Evolutionary conservation across 352 stramenopile species (phyloP).

Genomic region (Pythium volutum): DNA sequence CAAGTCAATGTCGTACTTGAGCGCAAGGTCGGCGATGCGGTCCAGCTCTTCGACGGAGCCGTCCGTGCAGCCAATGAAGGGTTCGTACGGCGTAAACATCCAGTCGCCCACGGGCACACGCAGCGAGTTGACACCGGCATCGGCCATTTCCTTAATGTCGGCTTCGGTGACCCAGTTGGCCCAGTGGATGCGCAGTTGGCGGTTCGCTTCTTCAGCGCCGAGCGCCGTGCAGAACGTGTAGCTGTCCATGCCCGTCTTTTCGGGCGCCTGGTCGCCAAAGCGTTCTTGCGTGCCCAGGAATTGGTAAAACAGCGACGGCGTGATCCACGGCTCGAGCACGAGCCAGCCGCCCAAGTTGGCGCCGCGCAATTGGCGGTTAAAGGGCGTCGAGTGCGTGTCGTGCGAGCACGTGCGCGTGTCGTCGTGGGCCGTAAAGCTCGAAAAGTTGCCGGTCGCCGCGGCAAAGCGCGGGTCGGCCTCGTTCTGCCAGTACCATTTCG

Average conservation of each 20-base stretch:
- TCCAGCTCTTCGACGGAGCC: conserved; percentile 91
- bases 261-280: conserved; percentile 66
- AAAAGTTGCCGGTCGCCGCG: conserved; percentile 43
- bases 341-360: conserved; percentile 94
- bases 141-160: conserved; percentile 86
- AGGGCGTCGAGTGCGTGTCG: conserved; percentile 63
- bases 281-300: conserved; percentile 85
- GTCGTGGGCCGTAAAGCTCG: conserved; percentile 56
- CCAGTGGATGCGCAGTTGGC: conserved; percentile 92
- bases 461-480: conserved; percentile 45
- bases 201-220: conserved; percentile 89
- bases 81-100: conserved; percentile 94
- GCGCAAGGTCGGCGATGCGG: conserved; percentile 78
- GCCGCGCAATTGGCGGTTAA: conserved; percentile 85
- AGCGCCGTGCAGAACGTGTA: conserved; percentile 91
- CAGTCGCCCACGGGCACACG: conserved; percentile 93
- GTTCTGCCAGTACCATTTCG: conserved; percentile 70
- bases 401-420: conserved; percentile 62
- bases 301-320: conserved; percentile 94
- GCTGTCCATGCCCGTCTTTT: conserved; percentile 90
- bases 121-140: conserved; percentile 71
- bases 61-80: conserved; percentile 92
- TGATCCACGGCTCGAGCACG: conserved; percentile 96
- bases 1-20: conserved; percentile 84
- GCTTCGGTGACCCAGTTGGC: conserved; percentile 92